Evolutionary conservation across 305 asterid genomes (phyloP), one percentile per base, ranked within the genome.

Genomic region (Fraxinus latifolia): DNA sequence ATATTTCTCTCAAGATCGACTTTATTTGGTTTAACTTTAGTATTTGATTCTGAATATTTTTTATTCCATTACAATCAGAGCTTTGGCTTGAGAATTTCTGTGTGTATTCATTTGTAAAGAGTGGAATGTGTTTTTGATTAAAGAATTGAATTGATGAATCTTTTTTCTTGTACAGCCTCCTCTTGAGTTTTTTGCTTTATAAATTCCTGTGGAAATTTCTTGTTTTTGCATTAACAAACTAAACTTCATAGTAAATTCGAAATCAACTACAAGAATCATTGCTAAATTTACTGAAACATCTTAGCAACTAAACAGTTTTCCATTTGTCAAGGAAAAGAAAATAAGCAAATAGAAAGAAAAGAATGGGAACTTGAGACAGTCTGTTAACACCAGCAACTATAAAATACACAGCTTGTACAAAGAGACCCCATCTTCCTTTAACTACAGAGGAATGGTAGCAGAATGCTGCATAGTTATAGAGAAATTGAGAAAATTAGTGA

Each of bases 351-450:
- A 58, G 68, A 58, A 58, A 58, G 62, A 53, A 50, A 50, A 58
- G 29, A 58, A 58, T 58, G 29, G 68, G 68, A 19, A 58, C 29
- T 58, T 58, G 29, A 58, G 68, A 58, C 68, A 0, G 29, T 6
- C 25, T 50, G 44, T 34, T 78, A 68, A 42, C 58, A 83, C n/a
- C 9, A 76, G 47, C 39, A 77, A 77, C 44, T 39, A 53, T 14
- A 17, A 70, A 68, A 83, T 33, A 55, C 83, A 84, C 80, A 80
- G 81, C 83, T 84, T 82, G 80, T 78, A 87, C 83, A 77, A 76
- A 81, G 31, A 34, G 60, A 73, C 75, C 42, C 80, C 79, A 76
- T 42, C 37, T 81, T 73, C 74, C 73, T 47, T 4, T 23, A 62
- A 23, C 15, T 23, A 23, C 32, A 62, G 33, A 23, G 65, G 71